Evolutionary conservation across 2,329 filamentous ascomycete genomes (phyloP).

Genomic region (Sporothrix schenckii): DNA sequence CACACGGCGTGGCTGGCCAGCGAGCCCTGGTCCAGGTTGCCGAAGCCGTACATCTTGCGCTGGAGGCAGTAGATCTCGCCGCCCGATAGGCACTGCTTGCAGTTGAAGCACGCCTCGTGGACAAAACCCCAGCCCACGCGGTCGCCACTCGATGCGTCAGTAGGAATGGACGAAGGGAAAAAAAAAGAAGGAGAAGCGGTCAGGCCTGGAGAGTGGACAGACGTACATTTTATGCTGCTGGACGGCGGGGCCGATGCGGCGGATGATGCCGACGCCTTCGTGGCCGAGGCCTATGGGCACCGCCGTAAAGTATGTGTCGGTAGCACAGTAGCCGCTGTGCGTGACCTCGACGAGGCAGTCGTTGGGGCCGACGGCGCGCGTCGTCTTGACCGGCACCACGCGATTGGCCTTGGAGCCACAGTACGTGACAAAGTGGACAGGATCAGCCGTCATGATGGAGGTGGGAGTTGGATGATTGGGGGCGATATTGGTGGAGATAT

Average conservation of each 20-base stretch:
- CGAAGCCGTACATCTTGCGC: slow-evolving; percentile 48
- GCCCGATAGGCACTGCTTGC: slow-evolving; percentile 50
- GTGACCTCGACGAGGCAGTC: slow-evolving; percentile 66
- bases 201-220: no score
- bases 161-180: no score
- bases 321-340: slow-evolving; percentile 69
- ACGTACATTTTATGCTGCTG: slow-evolving; percentile 42
- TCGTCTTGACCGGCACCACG: slow-evolving; percentile 22
- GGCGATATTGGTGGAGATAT: neutral
- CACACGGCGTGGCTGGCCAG: slow-evolving; percentile 48
- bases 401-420: slow-evolving; percentile 27
- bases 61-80: slow-evolving; percentile 49
- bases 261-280: slow-evolving; percentile 54
- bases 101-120: slow-evolving; percentile 49
- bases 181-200: no score
- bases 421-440: slow-evolving; percentile 24
- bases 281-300: slow-evolving; percentile 52
- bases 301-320: slow-evolving; percentile 47
- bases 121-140: slow-evolving; percentile 53
- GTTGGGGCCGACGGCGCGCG: slow-evolving; percentile 42
- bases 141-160: slow-evolving; percentile 45
- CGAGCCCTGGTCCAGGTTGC: slow-evolving; percentile 53
- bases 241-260: slow-evolving; percentile 48
- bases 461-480: no score
- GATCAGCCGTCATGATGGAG: neutral